Evolutionary conservation across 176 grass and related monocot genomes (phyloP).

Genomic region (Neostapfia colusana): DNA sequence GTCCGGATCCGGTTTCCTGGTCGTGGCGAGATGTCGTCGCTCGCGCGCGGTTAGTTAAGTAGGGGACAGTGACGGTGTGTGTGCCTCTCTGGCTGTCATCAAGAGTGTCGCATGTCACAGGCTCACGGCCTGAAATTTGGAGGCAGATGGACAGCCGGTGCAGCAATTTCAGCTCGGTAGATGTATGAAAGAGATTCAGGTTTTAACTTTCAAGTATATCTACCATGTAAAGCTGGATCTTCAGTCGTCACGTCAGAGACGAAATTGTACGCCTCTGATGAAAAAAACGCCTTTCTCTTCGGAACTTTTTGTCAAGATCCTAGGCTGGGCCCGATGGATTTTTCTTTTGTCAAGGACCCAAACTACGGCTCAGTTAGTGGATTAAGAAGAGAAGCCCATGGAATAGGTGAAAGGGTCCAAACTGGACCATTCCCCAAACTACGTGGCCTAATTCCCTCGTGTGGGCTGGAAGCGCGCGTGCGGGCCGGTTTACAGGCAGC

Average conservation of each 20-base stretch:
- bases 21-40: background rate
- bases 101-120: slow-evolving; percentile 13
- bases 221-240: slow-evolving; percentile 9
- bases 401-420: background rate
- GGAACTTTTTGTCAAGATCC: background rate
- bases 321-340: background rate
- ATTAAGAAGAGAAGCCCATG: background rate
- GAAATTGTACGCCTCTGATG: background rate
- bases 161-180: background rate
- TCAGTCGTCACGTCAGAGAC: background rate
- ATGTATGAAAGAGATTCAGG: background rate
- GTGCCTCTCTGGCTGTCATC: background rate
- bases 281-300: background rate
- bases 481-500: background rate
- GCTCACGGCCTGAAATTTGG: slow-evolving; percentile 34
- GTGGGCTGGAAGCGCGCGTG: too few relatives aligned
- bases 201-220: slow-evolving; percentile 8
- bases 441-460: background rate
- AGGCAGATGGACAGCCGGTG: background rate
- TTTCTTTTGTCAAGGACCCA: background rate
- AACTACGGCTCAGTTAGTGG: background rate
- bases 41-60: slow-evolving; percentile 24
- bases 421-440: background rate
- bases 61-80: slow-evolving; percentile 8
- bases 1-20: background rate